These are phyloP conservation scores for Ogataea thermomethanolica DNA, from an alignment of 805 yeast genomes.

Conservation along the genomic window DNA sequence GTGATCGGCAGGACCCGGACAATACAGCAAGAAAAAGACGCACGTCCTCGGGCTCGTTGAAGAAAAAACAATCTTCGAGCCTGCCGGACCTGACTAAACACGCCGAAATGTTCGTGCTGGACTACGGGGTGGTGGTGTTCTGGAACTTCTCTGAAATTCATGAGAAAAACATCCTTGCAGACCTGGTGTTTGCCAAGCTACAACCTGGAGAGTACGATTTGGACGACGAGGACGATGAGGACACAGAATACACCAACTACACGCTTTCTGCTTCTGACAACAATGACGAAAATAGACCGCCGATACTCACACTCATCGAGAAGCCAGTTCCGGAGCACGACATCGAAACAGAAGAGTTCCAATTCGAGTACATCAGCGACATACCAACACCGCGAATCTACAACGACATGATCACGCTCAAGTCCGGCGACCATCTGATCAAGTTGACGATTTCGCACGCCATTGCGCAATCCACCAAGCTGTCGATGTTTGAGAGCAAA, in stretches of 20 bases:
- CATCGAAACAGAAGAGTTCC: slow-evolving; percentile 88
- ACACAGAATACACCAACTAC: slow-evolving; percentile 25
- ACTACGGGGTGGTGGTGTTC: slow-evolving; percentile 94
- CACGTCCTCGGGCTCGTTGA: slow-evolving; percentile 13
- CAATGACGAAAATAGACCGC: slow-evolving; percentile 8
- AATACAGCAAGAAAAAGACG: slow-evolving; percentile 6
- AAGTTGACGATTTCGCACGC: slow-evolving; percentile 94
- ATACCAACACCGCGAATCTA: slow-evolving; percentile 62
- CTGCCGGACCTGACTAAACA: slow-evolving; percentile 53
- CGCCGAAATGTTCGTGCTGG: slow-evolving; percentile 86
- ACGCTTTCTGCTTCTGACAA: background rate
- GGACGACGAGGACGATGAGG: slow-evolving; percentile 39
- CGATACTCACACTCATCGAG: slow-evolving; percentile 45
- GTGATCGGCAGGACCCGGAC: background rate
- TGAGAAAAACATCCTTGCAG: slow-evolving; percentile 91
- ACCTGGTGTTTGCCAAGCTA: slow-evolving; percentile 65
- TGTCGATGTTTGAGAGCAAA: slow-evolving; percentile 86
- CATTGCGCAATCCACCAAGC: slow-evolving; percentile 91
- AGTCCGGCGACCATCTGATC: slow-evolving; percentile 88
- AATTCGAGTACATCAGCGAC: slow-evolving; percentile 57
- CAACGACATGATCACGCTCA: slow-evolving; percentile 89
- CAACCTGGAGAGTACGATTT: slow-evolving; percentile 41
- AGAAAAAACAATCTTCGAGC: slow-evolving; percentile 17
- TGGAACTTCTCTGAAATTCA: slow-evolving; percentile 95
- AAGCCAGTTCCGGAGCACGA: slow-evolving; percentile 83